Conservation (phyloP, 1,284 basidiomycete species). For the Schizopora paradoxa region DNA sequence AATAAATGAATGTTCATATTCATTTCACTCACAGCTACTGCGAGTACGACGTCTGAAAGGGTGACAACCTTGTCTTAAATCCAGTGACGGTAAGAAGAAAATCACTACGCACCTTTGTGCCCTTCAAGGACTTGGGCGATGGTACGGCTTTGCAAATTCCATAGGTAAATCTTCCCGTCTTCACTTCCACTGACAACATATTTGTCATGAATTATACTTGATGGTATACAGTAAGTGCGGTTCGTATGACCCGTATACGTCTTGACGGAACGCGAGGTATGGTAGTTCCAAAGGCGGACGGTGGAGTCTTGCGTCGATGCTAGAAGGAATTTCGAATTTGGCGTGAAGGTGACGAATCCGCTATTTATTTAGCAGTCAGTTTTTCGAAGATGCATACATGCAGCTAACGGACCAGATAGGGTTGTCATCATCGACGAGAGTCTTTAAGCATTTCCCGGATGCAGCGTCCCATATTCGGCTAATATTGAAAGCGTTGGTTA, state of each 20-base stretch:
- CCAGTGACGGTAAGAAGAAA: not conserved
- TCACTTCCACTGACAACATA: conserved; percentile 88
- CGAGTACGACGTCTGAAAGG: conserved; percentile 62
- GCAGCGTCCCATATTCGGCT: conserved; percentile 97
- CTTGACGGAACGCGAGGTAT: conserved; percentile 88
- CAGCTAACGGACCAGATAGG: conserved; percentile 68
- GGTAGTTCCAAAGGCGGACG: conserved; percentile 91
- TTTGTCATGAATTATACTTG: conserved; percentile 46
- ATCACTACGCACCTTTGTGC: conserved; percentile 58
- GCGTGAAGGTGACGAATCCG: conserved; percentile 84
- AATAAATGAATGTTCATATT: not conserved
- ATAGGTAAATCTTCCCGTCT: conserved; percentile 82
- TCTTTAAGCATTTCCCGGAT: conserved; percentile 96
- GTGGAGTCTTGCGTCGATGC: conserved; percentile 90
- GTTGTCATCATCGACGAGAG: conserved; percentile 93
- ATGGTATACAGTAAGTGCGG: conserved; percentile 68
- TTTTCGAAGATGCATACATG: not conserved
- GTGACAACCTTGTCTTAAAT: conserved; percentile 12
- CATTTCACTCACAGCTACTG: conserved; percentile 51
- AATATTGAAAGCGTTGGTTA: conserved; percentile 14
- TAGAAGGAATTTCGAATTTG: conserved; percentile 85
- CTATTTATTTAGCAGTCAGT: conserved; percentile 33
- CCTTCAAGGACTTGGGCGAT: conserved; percentile 72
- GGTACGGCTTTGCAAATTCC: conserved; percentile 85
- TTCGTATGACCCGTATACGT: conserved; percentile 85